phyloP scores from a whole-genome alignment of 768 basidiomycete genomes.

The Phylloporus rhodoxanthus region DNA sequence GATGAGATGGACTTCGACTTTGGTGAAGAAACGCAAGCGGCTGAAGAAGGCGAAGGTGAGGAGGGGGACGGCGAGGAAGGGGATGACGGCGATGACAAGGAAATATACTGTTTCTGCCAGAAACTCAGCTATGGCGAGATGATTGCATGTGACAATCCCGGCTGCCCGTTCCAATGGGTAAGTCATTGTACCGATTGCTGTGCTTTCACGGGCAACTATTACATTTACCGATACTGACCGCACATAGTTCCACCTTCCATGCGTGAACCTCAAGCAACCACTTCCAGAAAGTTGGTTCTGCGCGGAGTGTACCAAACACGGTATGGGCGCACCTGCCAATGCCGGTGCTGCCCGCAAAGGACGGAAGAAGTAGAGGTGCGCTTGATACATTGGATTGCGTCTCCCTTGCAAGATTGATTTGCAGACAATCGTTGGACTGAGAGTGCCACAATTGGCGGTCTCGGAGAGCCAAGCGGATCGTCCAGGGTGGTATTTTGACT shows the following conservation, averaged over 20 bases:
- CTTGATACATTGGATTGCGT: background rate
- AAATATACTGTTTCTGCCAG: constrained; percentile 58
- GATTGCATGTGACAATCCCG: constrained; percentile 58
- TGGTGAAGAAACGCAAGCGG: constrained; percentile 26
- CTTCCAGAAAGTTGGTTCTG: constrained; percentile 58
- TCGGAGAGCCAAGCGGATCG: background rate
- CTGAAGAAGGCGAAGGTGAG: constrained; percentile 30
- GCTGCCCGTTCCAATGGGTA: constrained; percentile 59
- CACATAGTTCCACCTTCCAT: constrained; percentile 54
- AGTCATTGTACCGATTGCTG: constrained; percentile 22
- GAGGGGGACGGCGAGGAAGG: constrained; percentile 39
- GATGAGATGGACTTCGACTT: constrained; percentile 33
- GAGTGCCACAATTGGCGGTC: background rate
- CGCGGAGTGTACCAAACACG: constrained; percentile 42
- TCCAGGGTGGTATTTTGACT: background rate
- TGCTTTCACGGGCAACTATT: background rate
- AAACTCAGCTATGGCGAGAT: constrained; percentile 62
- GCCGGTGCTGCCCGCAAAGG: constrained; percentile 34
- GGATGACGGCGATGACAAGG: constrained; percentile 53
- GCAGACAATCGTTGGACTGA: background rate
- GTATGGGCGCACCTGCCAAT: constrained; percentile 29
- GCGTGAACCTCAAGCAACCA: constrained; percentile 52
- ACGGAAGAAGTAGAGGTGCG: constrained; percentile 34
- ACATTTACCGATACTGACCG: constrained; percentile 7
- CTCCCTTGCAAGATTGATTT: background rate